Percentiles rank a stretch among this genome's conserved stretches.
phyloP scores from a whole-genome alignment of 768 basidiomycete species.

The Crucibulum laeve region DNA sequence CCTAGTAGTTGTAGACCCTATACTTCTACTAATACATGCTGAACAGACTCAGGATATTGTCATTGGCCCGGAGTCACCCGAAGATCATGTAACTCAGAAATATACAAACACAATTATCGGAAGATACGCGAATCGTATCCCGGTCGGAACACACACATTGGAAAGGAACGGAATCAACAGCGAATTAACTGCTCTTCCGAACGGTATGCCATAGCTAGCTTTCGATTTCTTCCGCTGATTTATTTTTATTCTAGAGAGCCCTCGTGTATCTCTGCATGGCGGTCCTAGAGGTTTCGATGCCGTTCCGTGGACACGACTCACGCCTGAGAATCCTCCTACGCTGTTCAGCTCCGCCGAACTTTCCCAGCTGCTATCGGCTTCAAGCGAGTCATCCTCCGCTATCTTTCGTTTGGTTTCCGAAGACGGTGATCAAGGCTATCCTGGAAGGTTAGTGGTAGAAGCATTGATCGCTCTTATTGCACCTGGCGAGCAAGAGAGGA shows the following conservation, averaged over 20 bases:
- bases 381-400: slow-evolving; percentile 30
- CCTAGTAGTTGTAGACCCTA: neutral
- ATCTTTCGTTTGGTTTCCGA: slow-evolving; percentile 56
- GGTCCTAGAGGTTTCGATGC: slow-evolving; percentile 65
- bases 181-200: slow-evolving; percentile 38
- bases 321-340: slow-evolving; percentile 28
- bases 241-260: slow-evolving; percentile 30
- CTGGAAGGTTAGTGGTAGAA: slow-evolving; percentile 58
- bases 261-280: slow-evolving; percentile 66
- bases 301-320: slow-evolving; percentile 45
- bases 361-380: slow-evolving; percentile 29
- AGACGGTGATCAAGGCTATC: slow-evolving; percentile 71
- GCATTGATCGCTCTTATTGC: slow-evolving; percentile 46
- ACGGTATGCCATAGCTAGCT: slow-evolving; percentile 24
- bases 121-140: slow-evolving; percentile 69
- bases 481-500: slow-evolving; percentile 26
- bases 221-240: neutral
- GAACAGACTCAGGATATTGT: slow-evolving; percentile 71
- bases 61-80: slow-evolving; percentile 63
- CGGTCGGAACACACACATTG: slow-evolving; percentile 49
- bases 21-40: neutral
- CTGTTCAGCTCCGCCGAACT: slow-evolving; percentile 59
- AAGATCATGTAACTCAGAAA: slow-evolving; percentile 54
- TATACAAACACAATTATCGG: slow-evolving; percentile 75
- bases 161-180: slow-evolving; percentile 50